Percentiles rank a stretch among this genome's conserved stretches.
These are phyloP conservation scores for Xylariales sp. DNA, from an alignment of 2,329 filamentous ascomycete species.

Conservation along the genomic window DNA sequence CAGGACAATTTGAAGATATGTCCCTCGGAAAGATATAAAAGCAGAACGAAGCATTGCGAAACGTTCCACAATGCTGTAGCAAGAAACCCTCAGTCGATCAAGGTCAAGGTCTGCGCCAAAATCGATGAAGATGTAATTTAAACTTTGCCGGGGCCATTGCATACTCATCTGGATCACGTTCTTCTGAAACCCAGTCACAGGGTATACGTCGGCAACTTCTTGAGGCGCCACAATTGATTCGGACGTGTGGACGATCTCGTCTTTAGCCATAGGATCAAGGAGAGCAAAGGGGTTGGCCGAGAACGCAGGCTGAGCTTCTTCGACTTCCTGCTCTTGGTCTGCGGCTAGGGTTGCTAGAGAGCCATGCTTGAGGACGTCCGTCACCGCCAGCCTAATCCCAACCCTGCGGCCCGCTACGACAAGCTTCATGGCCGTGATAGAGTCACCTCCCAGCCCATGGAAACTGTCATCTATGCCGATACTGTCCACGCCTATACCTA, in stretches of 20 bases:
- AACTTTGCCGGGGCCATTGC: background rate
- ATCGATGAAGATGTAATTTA: background rate
- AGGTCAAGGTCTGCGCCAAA: background rate
- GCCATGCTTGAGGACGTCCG: background rate
- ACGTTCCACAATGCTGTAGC: background rate
- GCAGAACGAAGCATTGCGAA: background rate
- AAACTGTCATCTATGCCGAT: conserved; percentile 3
- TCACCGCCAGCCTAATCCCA: background rate
- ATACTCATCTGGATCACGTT: background rate
- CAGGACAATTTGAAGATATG: background rate
- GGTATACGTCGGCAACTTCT: background rate
- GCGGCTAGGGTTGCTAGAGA: background rate
- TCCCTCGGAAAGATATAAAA: background rate
- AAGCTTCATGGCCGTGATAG: background rate
- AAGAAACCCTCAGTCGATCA: background rate
- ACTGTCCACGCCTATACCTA: background rate
- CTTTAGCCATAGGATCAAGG: background rate
- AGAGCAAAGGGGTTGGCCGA: background rate
- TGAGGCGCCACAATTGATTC: too few relatives aligned
- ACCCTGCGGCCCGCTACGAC: background rate
- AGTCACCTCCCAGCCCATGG: background rate
- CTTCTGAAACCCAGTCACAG: background rate
- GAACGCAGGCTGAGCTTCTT: background rate
- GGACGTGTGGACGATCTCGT: background rate
- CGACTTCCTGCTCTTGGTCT: background rate